Conservation (phyloP, 2,329 filamentous ascomycete genomes). For the Allantophomopsis lycopodina region DNA sequence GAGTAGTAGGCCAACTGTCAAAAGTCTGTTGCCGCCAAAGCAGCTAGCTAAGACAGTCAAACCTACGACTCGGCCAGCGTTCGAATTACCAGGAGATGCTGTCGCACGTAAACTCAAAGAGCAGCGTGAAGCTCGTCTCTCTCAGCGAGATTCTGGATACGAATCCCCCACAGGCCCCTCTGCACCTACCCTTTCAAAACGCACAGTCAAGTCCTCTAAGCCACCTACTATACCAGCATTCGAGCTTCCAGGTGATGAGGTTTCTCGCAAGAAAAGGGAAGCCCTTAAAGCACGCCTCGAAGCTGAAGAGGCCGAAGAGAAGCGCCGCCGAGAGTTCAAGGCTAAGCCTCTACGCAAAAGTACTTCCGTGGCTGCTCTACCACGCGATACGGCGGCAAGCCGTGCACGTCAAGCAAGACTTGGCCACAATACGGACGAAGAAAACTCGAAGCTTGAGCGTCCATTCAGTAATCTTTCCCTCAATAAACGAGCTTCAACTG, state of each 20-base stretch:
- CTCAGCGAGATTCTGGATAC: conserved; percentile 18
- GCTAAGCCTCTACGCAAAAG: conserved; percentile 39
- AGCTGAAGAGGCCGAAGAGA: conserved; percentile 45
- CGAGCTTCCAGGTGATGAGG: conserved; percentile 49
- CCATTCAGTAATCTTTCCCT: conserved; percentile 7
- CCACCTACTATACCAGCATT: conserved; percentile 40
- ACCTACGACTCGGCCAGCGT: conserved; percentile 36
- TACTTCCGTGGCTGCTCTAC: conserved; percentile 21
- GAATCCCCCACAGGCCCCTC: conserved; percentile 22
- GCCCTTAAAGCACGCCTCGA: conserved; percentile 39
- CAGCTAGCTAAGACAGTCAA: conserved; percentile 36
- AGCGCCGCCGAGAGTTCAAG: conserved; percentile 48
- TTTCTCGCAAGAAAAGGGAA: conserved; percentile 33
- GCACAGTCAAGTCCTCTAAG: conserved; percentile 33
- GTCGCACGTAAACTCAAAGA: conserved; percentile 43
- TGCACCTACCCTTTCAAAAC: conserved; percentile 24
- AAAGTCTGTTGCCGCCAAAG: conserved; percentile 26
- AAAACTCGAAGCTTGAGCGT: conserved; percentile 3
- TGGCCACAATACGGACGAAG: conserved; percentile 14
- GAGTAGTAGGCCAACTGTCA: conserved; percentile 7
- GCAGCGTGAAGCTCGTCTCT: conserved; percentile 39
- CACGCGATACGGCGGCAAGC: conserved; percentile 44
- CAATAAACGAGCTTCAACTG: conserved; percentile 14
- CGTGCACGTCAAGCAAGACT: conserved; percentile 36
- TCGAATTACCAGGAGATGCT: conserved; percentile 50